A percentile compares a stretch with the other conserved stretches of the same genome.
phyloP scores from a whole-genome alignment of 768 basidiomycete species.

The Cystobasidium onofrii region DNA sequence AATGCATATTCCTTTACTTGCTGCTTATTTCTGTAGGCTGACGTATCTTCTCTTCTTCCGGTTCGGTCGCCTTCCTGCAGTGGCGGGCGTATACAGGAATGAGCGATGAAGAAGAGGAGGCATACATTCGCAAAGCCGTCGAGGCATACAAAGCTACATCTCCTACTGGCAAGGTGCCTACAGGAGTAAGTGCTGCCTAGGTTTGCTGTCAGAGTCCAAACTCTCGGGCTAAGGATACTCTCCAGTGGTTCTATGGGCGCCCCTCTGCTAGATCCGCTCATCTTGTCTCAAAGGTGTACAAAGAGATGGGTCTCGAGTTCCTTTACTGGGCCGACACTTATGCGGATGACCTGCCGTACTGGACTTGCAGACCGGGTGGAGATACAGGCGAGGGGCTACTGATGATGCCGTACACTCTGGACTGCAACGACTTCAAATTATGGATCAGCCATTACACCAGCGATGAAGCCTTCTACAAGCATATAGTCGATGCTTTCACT shows the following conservation, averaged over 20 bases:
- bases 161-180: slow-evolving; percentile 34
- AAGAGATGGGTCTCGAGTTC: slow-evolving; percentile 37
- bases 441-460: slow-evolving; percentile 36
- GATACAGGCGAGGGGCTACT: slow-evolving; percentile 27
- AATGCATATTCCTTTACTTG: too few relatives aligned
- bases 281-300: slow-evolving; percentile 42
- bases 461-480: slow-evolving; percentile 38
- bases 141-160: slow-evolving; percentile 38
- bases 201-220: neutral
- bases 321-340: slow-evolving; percentile 40
- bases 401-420: slow-evolving; percentile 29
- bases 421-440: slow-evolving; percentile 36
- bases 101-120: slow-evolving; percentile 32
- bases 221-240: neutral
- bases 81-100: slow-evolving; percentile 8
- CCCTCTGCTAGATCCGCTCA: slow-evolving; percentile 33
- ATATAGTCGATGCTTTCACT: slow-evolving; percentile 36
- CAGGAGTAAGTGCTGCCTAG: slow-evolving; percentile 20
- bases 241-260: slow-evolving; percentile 28
- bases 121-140: slow-evolving; percentile 39
- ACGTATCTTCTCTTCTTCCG: too few relatives aligned
- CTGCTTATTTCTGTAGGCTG: too few relatives aligned
- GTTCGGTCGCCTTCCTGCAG: neutral
- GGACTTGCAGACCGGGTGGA: slow-evolving; percentile 26
- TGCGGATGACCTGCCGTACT: slow-evolving; percentile 38